Conservation (phyloP, 768 basidiomycete genomes). For the Lanmaoa rubissima region DNA sequence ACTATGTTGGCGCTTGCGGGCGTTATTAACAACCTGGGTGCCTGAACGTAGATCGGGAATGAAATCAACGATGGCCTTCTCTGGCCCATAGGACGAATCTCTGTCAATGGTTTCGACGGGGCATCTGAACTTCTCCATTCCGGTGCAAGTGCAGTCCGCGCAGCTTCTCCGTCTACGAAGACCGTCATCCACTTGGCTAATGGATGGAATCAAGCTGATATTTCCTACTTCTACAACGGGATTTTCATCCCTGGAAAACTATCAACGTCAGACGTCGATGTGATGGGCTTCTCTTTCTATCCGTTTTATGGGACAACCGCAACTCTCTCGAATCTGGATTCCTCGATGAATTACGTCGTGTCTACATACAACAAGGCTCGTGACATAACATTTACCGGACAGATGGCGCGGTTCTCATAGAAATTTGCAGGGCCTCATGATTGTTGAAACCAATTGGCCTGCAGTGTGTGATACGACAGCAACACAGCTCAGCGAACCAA, state of each 20-base stretch:
- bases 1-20: too few relatives aligned
- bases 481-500: slow-evolving; percentile 9
- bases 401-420: background rate
- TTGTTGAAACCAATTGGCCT: slow-evolving; percentile 15
- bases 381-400: background rate
- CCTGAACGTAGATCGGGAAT: slow-evolving; percentile 9
- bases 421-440: slow-evolving; percentile 7
- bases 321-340: slow-evolving; percentile 8
- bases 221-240: slow-evolving; percentile 8
- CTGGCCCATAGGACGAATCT: slow-evolving; percentile 3
- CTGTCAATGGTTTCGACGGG: slow-evolving; percentile 3
- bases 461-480: background rate
- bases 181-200: slow-evolving; percentile 6
- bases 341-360: slow-evolving; percentile 2
- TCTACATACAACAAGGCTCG: slow-evolving; percentile 12
- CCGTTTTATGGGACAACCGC: slow-evolving; percentile 8
- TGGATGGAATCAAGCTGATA: slow-evolving; percentile 4
- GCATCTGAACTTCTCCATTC: slow-evolving; percentile 36
- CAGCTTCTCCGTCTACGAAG: slow-evolving; percentile 4
- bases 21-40: background rate
- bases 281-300: slow-evolving; percentile 11
- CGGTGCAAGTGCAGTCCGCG: slow-evolving; percentile 19
- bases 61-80: slow-evolving; percentile 12
- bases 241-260: background rate
- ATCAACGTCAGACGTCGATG: slow-evolving; percentile 3